Conservation (phyloP, 768 basidiomycete species). For the Leccinum subtestaceum region DNA sequence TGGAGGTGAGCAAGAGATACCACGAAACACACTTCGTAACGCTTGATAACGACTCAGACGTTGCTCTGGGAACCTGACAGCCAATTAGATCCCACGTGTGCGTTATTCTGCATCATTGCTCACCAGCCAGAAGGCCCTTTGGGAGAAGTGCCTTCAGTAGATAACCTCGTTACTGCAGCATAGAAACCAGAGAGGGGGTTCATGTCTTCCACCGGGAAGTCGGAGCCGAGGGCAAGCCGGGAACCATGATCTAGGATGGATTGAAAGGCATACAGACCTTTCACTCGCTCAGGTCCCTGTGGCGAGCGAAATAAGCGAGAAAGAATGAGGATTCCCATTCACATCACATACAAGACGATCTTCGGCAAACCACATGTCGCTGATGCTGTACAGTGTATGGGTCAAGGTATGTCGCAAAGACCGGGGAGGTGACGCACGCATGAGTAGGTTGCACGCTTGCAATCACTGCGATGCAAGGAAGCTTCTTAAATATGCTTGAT, state of each 20-base stretch:
- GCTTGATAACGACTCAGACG: conserved; percentile 74
- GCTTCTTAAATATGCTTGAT: background rate
- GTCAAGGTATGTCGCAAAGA: background rate
- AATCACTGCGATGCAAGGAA: conserved; percentile 54
- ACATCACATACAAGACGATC: conserved; percentile 60
- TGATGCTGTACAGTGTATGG: conserved; percentile 44
- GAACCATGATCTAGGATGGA: conserved; percentile 63
- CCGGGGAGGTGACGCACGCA: conserved; percentile 46
- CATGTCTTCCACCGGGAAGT: conserved; percentile 86
- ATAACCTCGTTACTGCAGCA: conserved; percentile 79
- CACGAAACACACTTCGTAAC: conserved; percentile 51
- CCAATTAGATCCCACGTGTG: background rate
- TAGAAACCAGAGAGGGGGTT: conserved; percentile 85
- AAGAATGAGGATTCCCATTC: background rate
- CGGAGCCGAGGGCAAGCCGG: conserved; percentile 77
- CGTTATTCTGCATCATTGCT: conserved; percentile 16
- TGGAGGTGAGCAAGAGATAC: background rate
- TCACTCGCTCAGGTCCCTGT: conserved; percentile 80
- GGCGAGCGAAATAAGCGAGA: background rate
- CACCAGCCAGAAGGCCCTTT: conserved; percentile 84
- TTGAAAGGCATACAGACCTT: conserved; percentile 84
- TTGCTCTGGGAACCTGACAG: conserved; percentile 76
- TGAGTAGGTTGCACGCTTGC: conserved; percentile 90
- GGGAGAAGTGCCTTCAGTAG: conserved; percentile 69
- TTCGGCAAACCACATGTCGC: conserved; percentile 90